Evolutionary conservation across 129 eudicot species (phyloP).

Genomic region (Pittosporum tobira): DNA sequence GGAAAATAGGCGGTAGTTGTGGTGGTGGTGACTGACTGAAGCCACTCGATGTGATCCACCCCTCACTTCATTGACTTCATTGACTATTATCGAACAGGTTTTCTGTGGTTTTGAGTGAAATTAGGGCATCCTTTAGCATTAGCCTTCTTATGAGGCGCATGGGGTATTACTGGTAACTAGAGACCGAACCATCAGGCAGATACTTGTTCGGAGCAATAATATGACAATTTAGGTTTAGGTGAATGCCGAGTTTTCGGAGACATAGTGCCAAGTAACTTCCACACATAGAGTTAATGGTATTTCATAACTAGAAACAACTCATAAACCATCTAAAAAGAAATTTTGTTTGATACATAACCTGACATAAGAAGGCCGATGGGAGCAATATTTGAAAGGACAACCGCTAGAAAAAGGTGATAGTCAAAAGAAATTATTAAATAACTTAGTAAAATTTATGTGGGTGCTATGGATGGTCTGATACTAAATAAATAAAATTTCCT

Average conservation of each 20-base stretch:
- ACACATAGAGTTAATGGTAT: too few species aligned
- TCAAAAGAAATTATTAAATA: too few species aligned
- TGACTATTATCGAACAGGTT: constrained; percentile 15
- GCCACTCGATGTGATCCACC: constrained; percentile 19
- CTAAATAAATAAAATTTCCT: too few species aligned
- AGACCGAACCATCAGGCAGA: constrained; percentile 20
- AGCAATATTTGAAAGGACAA: too few species aligned
- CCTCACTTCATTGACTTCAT: constrained; percentile 32
- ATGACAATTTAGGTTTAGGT: constrained; percentile 15
- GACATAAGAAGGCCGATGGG: too few species aligned
- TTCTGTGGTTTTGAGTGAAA: constrained; percentile 18
- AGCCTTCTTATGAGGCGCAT: constrained; percentile 25
- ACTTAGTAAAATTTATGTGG: too few species aligned
- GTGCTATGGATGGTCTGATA: too few species aligned
- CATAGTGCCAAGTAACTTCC: constrained; percentile 44
- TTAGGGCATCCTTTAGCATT: constrained; percentile 26
- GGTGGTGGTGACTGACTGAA: constrained; percentile 19
- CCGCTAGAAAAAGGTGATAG: too few species aligned
- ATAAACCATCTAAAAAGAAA: too few species aligned
- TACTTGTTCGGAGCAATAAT: constrained; percentile 10
- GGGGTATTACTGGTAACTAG: constrained; percentile 19
- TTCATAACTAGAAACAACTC: too few species aligned
- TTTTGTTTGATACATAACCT: too few species aligned
- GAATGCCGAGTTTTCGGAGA: constrained; percentile 31
- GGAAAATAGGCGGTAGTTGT: constrained; percentile 25